Evolutionary conservation across 176 grass and related monocot species (phyloP).

Genomic region (Carex littledalei): DNA sequence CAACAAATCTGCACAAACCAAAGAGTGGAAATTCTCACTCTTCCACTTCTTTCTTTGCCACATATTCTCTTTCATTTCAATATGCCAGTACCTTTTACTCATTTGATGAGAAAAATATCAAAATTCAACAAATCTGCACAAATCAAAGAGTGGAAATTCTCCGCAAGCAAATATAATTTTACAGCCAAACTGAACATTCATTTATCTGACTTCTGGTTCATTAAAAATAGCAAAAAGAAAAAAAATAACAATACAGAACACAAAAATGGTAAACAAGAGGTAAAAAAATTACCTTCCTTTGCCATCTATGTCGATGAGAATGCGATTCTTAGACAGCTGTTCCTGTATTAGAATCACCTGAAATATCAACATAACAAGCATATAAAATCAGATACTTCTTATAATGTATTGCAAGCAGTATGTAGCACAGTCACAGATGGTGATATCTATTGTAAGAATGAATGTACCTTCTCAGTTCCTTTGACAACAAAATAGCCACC

Average conservation of each 20-base stretch:
- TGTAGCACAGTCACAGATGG: not conserved
- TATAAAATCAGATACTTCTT: not conserved
- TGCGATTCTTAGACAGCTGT: constrained; percentile 94
- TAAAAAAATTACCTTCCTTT: constrained; percentile 56
- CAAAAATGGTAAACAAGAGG: not conserved
- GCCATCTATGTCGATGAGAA: constrained; percentile 75
- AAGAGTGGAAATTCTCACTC: not conserved
- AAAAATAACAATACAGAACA: not conserved
- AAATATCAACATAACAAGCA: constrained; percentile 24
- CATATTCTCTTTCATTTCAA: not conserved
- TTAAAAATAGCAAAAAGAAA: not conserved
- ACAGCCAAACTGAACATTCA: not conserved
- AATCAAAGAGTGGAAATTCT: not conserved
- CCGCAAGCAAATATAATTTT: not conserved
- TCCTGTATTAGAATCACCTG: constrained; percentile 99
- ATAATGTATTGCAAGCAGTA: not conserved
- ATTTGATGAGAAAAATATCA: not conserved
- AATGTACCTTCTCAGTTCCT: constrained; percentile 91
- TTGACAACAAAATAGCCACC: constrained; percentile 94
- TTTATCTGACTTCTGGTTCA: not conserved
- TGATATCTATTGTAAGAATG: not conserved
- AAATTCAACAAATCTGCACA: not conserved
- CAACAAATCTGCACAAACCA: not conserved
- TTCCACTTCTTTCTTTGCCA: not conserved
- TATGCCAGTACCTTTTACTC: not conserved